Base-by-base conservation (phyloP, 805 yeast species). In the Torulaspora microellipsoides region DNA sequence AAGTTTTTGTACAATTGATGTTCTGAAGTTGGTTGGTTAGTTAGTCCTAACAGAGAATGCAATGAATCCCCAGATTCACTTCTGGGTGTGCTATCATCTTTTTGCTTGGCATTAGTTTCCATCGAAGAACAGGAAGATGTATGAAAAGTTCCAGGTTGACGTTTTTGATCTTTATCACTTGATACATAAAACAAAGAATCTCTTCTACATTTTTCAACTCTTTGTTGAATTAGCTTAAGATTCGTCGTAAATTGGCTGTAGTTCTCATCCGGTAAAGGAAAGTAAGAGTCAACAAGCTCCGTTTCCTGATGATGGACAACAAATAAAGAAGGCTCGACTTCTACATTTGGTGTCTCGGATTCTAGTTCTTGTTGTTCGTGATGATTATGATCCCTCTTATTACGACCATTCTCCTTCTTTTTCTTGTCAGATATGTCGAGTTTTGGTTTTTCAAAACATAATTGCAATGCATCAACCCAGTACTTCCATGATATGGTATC, bases 391-490 rank as follows among this genome's bases (percentile, higher is more conserved):
- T 35, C 14, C 10, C 23, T 25, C 10, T 36, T 33, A 14, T 33
- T 7, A 27, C 14, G 14, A 25, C 23, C 17, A 28, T 15, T 14
- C 9, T 25, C 17, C 14, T 31, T 31, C n/a, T 43, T 38, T 23
- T 33, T 41, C 36, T 28, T 44, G n/a, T 33, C 15, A 32, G 33
- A 15, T 8, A 25, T 37, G 12, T 34, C 36, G 32, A 15, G n/a
- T 27, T 36, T 36, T 4, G 36, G 49, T 20, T 51, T 50, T 5
- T 60, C 58, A 45, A 56, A 61, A 42, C 66, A 63, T 8, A 49
- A 45, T 43, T 87, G 83, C 51, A 90, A 76, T 1, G 95, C 95
- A 40, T 80, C 74, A 11, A 84, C 77, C 99, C 99, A 93, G 5
- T 77, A 71, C 29, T 79, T 75, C 75, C 88, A 93, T 51, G 85